A percentile compares a stretch with the other conserved stretches of the same genome.
phyloP scores from a whole-genome alignment of 805 yeast species.

The Ogataea pini region DNA sequence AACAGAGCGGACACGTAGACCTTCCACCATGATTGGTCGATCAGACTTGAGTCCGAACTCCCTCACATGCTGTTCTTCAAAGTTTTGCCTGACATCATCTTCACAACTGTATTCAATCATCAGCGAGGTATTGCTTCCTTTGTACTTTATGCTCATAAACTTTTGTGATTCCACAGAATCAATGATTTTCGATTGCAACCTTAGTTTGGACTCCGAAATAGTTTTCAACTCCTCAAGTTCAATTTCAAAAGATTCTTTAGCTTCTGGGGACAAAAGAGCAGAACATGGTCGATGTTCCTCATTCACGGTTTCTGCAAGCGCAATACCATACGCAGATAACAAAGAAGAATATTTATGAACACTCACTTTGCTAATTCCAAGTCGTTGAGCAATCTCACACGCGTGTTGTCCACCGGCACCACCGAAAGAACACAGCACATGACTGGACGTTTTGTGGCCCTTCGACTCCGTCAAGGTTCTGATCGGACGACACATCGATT shows the following conservation, averaged over 20 bases:
- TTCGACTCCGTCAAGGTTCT: slow-evolving; percentile 80
- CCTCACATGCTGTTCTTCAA: slow-evolving; percentile 55
- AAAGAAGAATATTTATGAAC: slow-evolving; percentile 82
- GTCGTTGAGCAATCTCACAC: slow-evolving; percentile 65
- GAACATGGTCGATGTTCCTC: slow-evolving; percentile 74
- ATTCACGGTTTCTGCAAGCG: slow-evolving; percentile 78
- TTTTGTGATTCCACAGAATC: slow-evolving; percentile 51
- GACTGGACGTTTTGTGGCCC: slow-evolving; percentile 65
- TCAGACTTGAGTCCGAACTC: slow-evolving; percentile 73
- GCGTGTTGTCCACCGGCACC: slow-evolving; percentile 96
- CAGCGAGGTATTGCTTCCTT: slow-evolving; percentile 83
- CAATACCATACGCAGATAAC: slow-evolving; percentile 55
- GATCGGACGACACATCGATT: slow-evolving; percentile 87
- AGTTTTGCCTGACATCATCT: slow-evolving; percentile 41
- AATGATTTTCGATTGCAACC: slow-evolving; percentile 44
- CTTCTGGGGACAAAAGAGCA: slow-evolving; percentile 32
- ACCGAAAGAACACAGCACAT: slow-evolving; percentile 78
- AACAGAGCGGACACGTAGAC: slow-evolving; percentile 68
- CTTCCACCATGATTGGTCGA: slow-evolving; percentile 59
- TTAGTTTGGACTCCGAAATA: slow-evolving; percentile 9
- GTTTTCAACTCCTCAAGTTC: slow-evolving; percentile 39
- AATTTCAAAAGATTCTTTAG: slow-evolving; percentile 37
- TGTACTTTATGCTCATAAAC: slow-evolving; percentile 72
- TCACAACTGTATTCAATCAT: slow-evolving; percentile 49
- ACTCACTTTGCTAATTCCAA: slow-evolving; percentile 66